Evolutionary conservation across 2,329 filamentous ascomycete genomes (phyloP).

Genomic region (Nannizziopsis barbatae): DNA sequence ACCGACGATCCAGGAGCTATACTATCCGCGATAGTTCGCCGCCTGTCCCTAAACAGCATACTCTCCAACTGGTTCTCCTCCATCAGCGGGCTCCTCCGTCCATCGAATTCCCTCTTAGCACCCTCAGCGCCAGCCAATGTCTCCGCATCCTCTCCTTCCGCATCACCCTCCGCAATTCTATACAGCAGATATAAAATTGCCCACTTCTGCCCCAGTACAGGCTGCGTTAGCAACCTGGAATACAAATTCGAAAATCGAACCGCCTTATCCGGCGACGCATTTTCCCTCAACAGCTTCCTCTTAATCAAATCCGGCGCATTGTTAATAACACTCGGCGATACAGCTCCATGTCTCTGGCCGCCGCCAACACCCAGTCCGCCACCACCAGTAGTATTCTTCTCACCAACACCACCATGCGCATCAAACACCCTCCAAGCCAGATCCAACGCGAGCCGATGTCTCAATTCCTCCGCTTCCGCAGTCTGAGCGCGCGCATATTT

Average conservation of each 20-base stretch:
- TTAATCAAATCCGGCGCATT: slow-evolving; percentile 91
- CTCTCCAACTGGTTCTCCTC: slow-evolving; percentile 31
- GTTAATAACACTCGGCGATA: slow-evolving; percentile 49
- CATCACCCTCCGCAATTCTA: slow-evolving; percentile 57
- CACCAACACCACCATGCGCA: slow-evolving; percentile 18
- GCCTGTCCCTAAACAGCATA: slow-evolving; percentile 24
- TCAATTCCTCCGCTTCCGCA: slow-evolving; percentile 28
- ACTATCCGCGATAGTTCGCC: slow-evolving; percentile 18
- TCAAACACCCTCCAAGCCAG: slow-evolving; percentile 32
- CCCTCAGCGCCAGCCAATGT: slow-evolving; percentile 15
- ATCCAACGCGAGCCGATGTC: slow-evolving; percentile 27
- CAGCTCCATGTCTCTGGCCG: slow-evolving; percentile 4
- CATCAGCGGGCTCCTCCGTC: slow-evolving; percentile 29
- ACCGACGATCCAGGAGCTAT: slow-evolving; percentile 33
- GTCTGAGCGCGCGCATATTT: slow-evolving; percentile 28
- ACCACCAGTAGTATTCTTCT: not conserved
- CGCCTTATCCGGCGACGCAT: slow-evolving; percentile 61
- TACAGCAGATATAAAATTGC: slow-evolving; percentile 86
- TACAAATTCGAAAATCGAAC: slow-evolving; percentile 84
- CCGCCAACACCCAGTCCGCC: slow-evolving; percentile 15
- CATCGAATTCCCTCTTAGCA: slow-evolving; percentile 1
- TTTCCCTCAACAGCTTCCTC: slow-evolving; percentile 68
- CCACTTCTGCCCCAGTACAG: slow-evolving; percentile 92
- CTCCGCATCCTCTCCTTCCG: slow-evolving; percentile 42
- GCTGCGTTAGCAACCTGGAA: slow-evolving; percentile 75